These are phyloP conservation scores for Urostyla sp. DNA, from an alignment of 73 alveolate genomes.

Conservation along the genomic window DNA sequence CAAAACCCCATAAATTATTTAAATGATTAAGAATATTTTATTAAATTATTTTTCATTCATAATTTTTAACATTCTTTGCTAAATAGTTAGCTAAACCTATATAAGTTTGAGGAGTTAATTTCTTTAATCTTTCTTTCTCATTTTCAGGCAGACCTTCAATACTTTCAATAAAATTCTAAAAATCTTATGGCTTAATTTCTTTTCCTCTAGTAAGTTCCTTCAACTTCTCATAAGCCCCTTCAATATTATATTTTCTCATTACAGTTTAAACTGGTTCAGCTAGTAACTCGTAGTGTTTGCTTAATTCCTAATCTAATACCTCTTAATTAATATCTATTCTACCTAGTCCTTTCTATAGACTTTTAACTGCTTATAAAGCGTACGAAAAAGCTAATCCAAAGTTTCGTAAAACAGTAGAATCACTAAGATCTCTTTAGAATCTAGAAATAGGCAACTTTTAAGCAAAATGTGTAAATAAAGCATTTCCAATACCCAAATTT, in stretches of 20 bases:
- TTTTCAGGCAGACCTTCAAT: slow-evolving; percentile 66
- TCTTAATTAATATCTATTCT: slow-evolving; percentile 82
- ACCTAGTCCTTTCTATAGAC: slow-evolving; percentile 80
- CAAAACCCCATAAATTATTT: not conserved
- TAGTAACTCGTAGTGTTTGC: slow-evolving; percentile 86
- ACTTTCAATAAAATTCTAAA: slow-evolving; percentile 48
- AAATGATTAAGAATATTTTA: not conserved
- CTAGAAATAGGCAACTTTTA: slow-evolving; percentile 87
- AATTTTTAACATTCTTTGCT: slow-evolving; percentile 63
- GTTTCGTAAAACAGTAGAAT: slow-evolving; percentile 93
- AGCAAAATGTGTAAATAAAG: slow-evolving; percentile 77
- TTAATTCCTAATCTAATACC: slow-evolving; percentile 69
- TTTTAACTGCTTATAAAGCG: slow-evolving; percentile 70
- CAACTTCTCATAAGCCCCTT: slow-evolving; percentile 86
- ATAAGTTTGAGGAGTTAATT: slow-evolving; percentile 78
- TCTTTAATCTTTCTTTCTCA: slow-evolving; percentile 60
- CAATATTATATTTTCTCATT: slow-evolving; percentile 84
- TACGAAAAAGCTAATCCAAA: slow-evolving; percentile 87
- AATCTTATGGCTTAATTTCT: slow-evolving; percentile 68
- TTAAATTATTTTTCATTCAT: not conserved
- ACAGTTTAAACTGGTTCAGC: slow-evolving; percentile 93
- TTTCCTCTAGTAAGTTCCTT: slow-evolving; percentile 92
- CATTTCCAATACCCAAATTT: slow-evolving; percentile 87
- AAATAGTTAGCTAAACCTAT: slow-evolving; percentile 84
- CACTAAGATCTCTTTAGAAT: slow-evolving; percentile 90